Percentiles rank a stretch among this genome's conserved stretches.
phyloP scores from a whole-genome alignment of 495 filamentous ascomycete genomes.

The Penicillium lividum region DNA sequence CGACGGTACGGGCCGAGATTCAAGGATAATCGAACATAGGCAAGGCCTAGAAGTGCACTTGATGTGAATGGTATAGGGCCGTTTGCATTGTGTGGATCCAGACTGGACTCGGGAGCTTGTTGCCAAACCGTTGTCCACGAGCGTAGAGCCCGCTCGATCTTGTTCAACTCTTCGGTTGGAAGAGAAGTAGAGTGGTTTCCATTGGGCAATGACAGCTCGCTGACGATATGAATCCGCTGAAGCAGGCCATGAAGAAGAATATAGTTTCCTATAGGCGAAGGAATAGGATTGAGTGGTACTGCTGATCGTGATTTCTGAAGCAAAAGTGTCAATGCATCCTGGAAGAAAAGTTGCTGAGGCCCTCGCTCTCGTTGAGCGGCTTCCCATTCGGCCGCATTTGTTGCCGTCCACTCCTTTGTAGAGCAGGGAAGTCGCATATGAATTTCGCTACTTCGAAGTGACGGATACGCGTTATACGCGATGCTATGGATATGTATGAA shows the following conservation, averaged over 20 bases:
- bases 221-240: conserved; percentile 42
- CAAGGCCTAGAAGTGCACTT: conserved; percentile 40
- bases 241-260: conserved; percentile 43
- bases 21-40: conserved; percentile 40
- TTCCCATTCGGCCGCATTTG: conserved; percentile 36
- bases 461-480: conserved; percentile 42
- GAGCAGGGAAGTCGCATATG: conserved; percentile 42
- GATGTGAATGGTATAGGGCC: conserved; percentile 45
- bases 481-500: conserved; percentile 44
- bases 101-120: conserved; percentile 44
- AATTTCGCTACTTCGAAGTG: conserved; percentile 41
- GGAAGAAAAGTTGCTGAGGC: conserved; percentile 40
- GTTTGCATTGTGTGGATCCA: conserved; percentile 43
- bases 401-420: conserved; percentile 41
- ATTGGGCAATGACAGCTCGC: conserved; percentile 40
- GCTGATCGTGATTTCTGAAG: conserved; percentile 34
- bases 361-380: conserved; percentile 31
- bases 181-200: conserved; percentile 34
- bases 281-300: conserved; percentile 35
- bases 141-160: conserved; percentile 41
- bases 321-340: conserved; percentile 40
- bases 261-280: conserved; percentile 42
- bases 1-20: conserved; percentile 41
- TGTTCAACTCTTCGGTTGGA: conserved; percentile 41
- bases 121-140: conserved; percentile 46